These are phyloP conservation scores for Peltaster fructicola DNA, from an alignment of 2,329 filamentous ascomycete genomes.

Conservation along the genomic window DNA sequence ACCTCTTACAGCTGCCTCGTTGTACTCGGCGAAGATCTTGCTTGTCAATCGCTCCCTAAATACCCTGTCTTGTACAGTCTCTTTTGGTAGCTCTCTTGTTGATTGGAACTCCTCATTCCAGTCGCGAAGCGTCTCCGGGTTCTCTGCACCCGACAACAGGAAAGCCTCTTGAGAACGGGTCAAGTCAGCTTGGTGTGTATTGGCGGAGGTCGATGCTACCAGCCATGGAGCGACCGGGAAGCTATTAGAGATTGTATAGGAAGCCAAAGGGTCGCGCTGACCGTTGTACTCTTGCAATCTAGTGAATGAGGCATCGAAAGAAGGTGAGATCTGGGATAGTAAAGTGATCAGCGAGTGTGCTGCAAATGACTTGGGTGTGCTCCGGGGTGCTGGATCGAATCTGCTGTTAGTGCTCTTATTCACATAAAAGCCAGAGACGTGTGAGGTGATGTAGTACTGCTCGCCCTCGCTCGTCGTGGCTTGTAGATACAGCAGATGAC, in stretches of 20 bases:
- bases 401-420: constrained; percentile 92
- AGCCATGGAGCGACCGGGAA: constrained; percentile 87
- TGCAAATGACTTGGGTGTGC: constrained; percentile 56
- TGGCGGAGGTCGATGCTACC: constrained; percentile 50
- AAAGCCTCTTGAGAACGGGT: constrained; percentile 87
- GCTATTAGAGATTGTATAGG: constrained; percentile 90
- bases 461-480: constrained; percentile 88
- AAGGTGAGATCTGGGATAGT: constrained; percentile 62
- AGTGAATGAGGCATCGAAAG: constrained; percentile 60
- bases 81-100: constrained; percentile 81
- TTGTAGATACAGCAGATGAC: constrained; percentile 79
- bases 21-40: constrained; percentile 95
- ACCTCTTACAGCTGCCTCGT: constrained; percentile 80
- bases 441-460: constrained; percentile 80
- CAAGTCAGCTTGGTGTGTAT: constrained; percentile 65
- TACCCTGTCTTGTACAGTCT: constrained; percentile 84
- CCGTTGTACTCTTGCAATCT: constrained; percentile 72
- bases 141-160: constrained; percentile 76
- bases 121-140: constrained; percentile 82
- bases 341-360: constrained; percentile 77
- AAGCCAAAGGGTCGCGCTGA: constrained; percentile 70
- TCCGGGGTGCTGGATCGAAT: constrained; percentile 76
- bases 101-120: constrained; percentile 99
- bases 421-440: constrained; percentile 89
- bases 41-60: constrained; percentile 87